Percentiles rank a stretch among this genome's conserved stretches.
Evolutionary conservation across 2,329 filamentous ascomycete genomes (phyloP).

Genomic region (Zymoseptoria ardabiliae): DNA sequence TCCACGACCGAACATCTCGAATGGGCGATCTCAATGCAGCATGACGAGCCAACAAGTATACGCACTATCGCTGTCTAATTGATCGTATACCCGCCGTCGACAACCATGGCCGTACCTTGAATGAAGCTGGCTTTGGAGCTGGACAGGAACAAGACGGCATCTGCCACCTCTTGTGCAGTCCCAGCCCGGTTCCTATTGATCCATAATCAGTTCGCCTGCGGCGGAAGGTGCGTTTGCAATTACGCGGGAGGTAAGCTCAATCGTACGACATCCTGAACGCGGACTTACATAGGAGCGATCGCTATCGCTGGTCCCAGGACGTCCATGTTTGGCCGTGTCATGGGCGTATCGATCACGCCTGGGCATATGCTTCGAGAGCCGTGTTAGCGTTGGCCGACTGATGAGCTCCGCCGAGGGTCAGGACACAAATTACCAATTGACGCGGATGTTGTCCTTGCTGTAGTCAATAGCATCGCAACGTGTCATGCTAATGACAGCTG

Average conservation of each 20-base stretch:
- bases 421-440: constrained; percentile 30
- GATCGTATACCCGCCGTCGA: constrained; percentile 42
- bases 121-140: constrained; percentile 42
- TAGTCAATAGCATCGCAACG: constrained; percentile 45
- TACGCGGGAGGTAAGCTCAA: constrained; percentile 28
- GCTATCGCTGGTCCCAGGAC: constrained; percentile 23
- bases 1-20: background rate
- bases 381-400: background rate
- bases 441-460: constrained; percentile 38
- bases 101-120: constrained; percentile 38
- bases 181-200: constrained; percentile 39
- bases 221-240: constrained; percentile 41
- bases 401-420: background rate
- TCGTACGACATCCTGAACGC: constrained; percentile 26
- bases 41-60: background rate
- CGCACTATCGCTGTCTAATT: constrained; percentile 21
- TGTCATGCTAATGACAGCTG: constrained; percentile 41
- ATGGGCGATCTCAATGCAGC: background rate
- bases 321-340: constrained; percentile 35
- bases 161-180: constrained; percentile 41
- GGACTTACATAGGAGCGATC: constrained; percentile 24
- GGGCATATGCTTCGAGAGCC: constrained; percentile 35
- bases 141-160: constrained; percentile 40
- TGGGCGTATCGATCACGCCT: constrained; percentile 41
- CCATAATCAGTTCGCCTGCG: background rate